These are phyloP conservation scores for Blastocystis sp. DNA, from an alignment of 352 stramenopile species.

Conservation along the genomic window DNA sequence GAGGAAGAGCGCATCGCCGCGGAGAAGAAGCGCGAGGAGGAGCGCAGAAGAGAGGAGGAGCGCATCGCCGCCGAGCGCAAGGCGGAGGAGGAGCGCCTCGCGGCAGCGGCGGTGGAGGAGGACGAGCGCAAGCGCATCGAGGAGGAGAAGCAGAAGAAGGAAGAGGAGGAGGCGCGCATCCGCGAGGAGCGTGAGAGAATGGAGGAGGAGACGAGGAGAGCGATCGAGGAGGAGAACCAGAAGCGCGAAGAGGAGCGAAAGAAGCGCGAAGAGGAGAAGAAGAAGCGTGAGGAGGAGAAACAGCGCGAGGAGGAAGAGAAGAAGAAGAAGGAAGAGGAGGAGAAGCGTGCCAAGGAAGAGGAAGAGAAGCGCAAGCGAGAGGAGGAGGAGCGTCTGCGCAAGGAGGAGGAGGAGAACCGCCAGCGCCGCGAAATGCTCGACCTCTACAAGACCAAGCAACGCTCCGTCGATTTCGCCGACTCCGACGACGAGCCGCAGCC, in stretches of 20 bases:
- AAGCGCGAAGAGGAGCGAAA: slow-evolving; percentile 3
- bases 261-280: neutral
- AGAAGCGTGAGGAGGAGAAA: slow-evolving; percentile 7
- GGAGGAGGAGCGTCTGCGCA: neutral
- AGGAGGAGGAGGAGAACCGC: neutral
- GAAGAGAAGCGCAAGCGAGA: neutral
- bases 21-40: neutral
- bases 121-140: neutral
- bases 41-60: neutral
- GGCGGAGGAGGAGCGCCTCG: neutral
- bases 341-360: neutral
- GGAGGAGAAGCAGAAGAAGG: neutral
- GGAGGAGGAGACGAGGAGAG: neutral
- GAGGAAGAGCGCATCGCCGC: neutral
- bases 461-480: slow-evolving; percentile 38
- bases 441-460: slow-evolving; percentile 24
- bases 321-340: neutral
- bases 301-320: neutral
- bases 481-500: neutral
- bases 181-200: neutral
- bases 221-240: neutral
- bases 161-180: neutral
- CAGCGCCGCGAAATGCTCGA: slow-evolving; percentile 54
- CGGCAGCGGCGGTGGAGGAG: neutral
- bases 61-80: neutral